These are phyloP conservation scores for Arthrobotrys conoides DNA, from an alignment of 2,329 filamentous ascomycete genomes.

Conservation along the genomic window DNA sequence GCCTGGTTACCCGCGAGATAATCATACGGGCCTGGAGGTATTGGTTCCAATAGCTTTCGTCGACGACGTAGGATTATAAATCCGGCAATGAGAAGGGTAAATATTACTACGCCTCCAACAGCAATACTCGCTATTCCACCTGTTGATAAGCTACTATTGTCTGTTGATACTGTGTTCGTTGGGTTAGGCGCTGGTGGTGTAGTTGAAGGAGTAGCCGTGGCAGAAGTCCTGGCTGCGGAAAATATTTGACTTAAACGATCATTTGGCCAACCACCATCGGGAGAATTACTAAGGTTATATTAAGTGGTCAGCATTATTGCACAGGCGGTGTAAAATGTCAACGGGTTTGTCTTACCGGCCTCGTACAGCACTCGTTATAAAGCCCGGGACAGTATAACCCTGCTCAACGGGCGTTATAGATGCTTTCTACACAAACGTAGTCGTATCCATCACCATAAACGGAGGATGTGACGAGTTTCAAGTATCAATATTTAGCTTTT, in stretches of 20 bases:
- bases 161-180: not conserved
- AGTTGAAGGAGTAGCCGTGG: not conserved
- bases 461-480: conserved; percentile 41
- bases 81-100: conserved; percentile 4
- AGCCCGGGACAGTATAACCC: conserved; percentile 29
- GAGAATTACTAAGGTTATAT: conserved; percentile 1
- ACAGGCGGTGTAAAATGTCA: not conserved
- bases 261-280: conserved; percentile 29
- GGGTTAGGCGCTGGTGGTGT: not conserved
- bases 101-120: conserved; percentile 13
- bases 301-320: not conserved
- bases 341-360: conserved; percentile 13
- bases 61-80: not conserved
- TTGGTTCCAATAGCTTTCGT: not conserved
- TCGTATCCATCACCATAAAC: conserved; percentile 35
- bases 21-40: conserved; percentile 15
- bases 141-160: conserved; percentile 3
- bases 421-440: conserved; percentile 36
- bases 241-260: conserved; percentile 32
- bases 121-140: conserved; percentile 16
- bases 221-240: not conserved
- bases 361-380: conserved; percentile 10
- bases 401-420: conserved; percentile 23
- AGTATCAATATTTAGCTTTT: conserved; percentile 30
- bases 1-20: not conserved